Percentiles rank a stretch among this genome's conserved stretches.
These are phyloP conservation scores for Mycena olivaceomarginata DNA, from an alignment of 768 basidiomycete species.

Conservation along the genomic window DNA sequence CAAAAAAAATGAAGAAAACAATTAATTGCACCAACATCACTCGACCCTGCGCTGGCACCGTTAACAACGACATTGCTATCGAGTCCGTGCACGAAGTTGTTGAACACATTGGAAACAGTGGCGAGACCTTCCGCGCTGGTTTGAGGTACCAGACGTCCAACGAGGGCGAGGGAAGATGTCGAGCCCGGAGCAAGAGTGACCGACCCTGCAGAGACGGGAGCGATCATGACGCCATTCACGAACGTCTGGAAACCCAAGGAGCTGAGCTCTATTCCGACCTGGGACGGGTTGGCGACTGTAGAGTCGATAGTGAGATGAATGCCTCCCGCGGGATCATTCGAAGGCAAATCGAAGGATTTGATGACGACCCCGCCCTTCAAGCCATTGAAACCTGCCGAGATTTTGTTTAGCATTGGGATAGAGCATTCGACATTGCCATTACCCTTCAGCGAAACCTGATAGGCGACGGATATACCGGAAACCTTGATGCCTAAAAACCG, in stretches of 20 bases:
- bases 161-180: conserved; percentile 71
- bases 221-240: conserved; percentile 72
- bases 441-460: conserved; percentile 77
- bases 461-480: conserved; percentile 70
- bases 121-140: conserved; percentile 69
- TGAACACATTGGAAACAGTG: conserved; percentile 80
- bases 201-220: conserved; percentile 68
- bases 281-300: conserved; percentile 79
- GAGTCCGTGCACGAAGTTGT: conserved; percentile 81
- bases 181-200: conserved; percentile 75
- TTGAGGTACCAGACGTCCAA: conserved; percentile 82
- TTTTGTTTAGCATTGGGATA: neutral
- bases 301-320: conserved; percentile 81
- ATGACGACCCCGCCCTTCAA: conserved; percentile 78
- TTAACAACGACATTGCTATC: conserved; percentile 76
- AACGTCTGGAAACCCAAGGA: conserved; percentile 79
- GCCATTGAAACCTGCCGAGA: conserved; percentile 72
- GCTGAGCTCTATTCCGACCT: conserved; percentile 81
- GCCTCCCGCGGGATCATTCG: conserved; percentile 82
- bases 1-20: neutral
- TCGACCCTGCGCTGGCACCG: conserved; percentile 75
- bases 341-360: conserved; percentile 81
- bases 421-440: neutral
- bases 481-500: conserved; percentile 71
- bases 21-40: conserved; percentile 63